Evolutionary conservation across 1,284 basidiomycete species (phyloP), one percentile per base, ranked within the genome.

Genomic region (Erythrobasidium hasegawianum): DNA sequence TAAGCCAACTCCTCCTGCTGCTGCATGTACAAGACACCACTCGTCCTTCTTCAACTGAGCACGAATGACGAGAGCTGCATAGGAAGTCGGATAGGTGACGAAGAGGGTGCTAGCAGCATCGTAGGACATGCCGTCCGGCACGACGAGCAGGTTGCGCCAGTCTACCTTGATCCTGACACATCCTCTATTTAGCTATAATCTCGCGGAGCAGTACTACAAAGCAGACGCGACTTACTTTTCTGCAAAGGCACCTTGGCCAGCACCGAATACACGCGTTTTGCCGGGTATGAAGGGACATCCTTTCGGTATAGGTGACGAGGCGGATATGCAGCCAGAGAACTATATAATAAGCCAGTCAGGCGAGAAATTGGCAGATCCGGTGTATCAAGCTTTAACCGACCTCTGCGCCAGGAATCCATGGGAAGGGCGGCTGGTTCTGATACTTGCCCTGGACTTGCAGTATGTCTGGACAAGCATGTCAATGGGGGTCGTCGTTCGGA

Each of bases 381-480:
- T 69, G 74, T 74, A 68, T 72, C 33, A 11, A 33, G 33, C 33
- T 5, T n/a, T 33, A 33, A 70, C 2, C 71, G 72, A 47, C 72
- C 73, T 29, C 91, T 68, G 85, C 82, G 20, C 90, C 90, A 7
- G 91, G 82, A 10, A 85, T 81, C 79, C 92, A 95, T 0, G 92
- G 92, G 57, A 90, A 81, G 0, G 88, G 83, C 0, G 89, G 90
- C 75, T 92, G 86, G 67, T 75, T 79, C 76, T 96, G 91, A 76
- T 94, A 88, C 81, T 88, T 91, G 58, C 91, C 91, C 79, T 92
- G 88, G 0, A 86, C 80, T 80, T 91, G 89, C 24, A 93, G 79
- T 70, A 90, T 90, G 68, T 78, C 77, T 64, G 33, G 11, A 33
- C 22, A 33, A 33, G 27, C 10, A 8, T 14, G 18, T 20, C 16